Evolutionary conservation across 2,329 filamentous ascomycete species (phyloP).

Genomic region (Setomelanomma holmii): DNA sequence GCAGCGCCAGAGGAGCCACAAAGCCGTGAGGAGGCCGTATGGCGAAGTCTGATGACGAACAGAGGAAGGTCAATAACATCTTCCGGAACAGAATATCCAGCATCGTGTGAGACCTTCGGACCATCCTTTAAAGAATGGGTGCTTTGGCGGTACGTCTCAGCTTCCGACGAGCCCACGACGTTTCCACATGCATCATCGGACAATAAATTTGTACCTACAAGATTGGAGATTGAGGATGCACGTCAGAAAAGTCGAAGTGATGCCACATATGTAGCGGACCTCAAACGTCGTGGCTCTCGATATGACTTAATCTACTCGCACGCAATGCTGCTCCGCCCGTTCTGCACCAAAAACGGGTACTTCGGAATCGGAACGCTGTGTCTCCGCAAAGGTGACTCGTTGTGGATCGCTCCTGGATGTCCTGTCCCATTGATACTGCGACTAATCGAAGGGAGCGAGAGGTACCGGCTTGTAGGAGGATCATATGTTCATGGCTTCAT

Average conservation of each 20-base stretch:
- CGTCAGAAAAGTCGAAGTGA: constrained; percentile 1
- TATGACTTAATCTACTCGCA: constrained; percentile 22
- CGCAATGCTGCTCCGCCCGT: constrained; percentile 15
- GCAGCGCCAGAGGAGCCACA: constrained; percentile 1
- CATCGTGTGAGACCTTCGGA: background rate
- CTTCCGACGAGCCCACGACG: background rate
- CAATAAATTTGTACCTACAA: constrained; percentile 4
- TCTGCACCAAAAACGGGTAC: constrained; percentile 15
- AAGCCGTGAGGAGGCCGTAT: constrained; percentile 15
- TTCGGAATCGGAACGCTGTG: constrained; percentile 24
- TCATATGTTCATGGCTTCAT: constrained; percentile 26
- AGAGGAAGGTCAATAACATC: background rate
- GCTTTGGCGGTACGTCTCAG: constrained; percentile 14
- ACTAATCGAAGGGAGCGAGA: constrained; percentile 2
- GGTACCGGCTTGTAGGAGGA: constrained; percentile 21
- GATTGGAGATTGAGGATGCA: constrained; percentile 2
- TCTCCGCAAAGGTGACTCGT: constrained; percentile 14
- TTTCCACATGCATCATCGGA: background rate
- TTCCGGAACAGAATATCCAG: constrained; percentile 5
- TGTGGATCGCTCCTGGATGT: constrained; percentile 24
- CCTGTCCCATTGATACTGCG: constrained; percentile 24
- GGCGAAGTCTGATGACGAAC: constrained; percentile 20
- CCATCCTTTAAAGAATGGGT: constrained; percentile 20
- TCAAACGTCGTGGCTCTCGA: constrained; percentile 12
- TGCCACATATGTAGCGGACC: background rate